phyloP scores from a whole-genome alignment of 2,329 filamentous ascomycete species.

The Microsporum audouinii region DNA sequence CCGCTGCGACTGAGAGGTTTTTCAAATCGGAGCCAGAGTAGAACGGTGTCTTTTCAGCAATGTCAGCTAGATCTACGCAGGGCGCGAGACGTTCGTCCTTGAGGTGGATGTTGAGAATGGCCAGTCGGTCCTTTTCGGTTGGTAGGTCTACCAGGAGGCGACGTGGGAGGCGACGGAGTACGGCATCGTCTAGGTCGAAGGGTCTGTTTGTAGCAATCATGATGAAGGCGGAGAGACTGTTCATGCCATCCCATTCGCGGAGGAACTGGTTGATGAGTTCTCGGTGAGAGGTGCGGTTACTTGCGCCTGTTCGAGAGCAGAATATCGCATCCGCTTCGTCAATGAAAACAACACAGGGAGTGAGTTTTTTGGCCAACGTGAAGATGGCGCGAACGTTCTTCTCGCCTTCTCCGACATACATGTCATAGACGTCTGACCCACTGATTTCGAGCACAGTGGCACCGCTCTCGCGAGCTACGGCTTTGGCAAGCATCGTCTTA shows the following conservation, averaged over 20 bases:
- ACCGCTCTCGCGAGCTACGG: slow-evolving; percentile 53
- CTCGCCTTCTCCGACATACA: slow-evolving; percentile 91
- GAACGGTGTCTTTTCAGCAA: slow-evolving; percentile 37
- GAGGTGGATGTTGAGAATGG: slow-evolving; percentile 41
- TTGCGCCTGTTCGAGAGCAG: slow-evolving; percentile 54
- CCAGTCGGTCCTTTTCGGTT: slow-evolving; percentile 32
- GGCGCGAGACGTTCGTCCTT: slow-evolving; percentile 36
- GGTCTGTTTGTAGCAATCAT: slow-evolving; percentile 97
- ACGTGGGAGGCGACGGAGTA: slow-evolving; percentile 40
- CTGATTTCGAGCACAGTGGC: slow-evolving; percentile 70
- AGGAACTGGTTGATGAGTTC: slow-evolving; percentile 96
- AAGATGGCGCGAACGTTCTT: slow-evolving; percentile 94
- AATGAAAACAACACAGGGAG: slow-evolving; percentile 88
- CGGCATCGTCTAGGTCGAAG: slow-evolving; percentile 69
- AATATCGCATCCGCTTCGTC: slow-evolving; percentile 94
- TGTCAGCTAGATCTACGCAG: slow-evolving; percentile 31
- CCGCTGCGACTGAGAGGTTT: slow-evolving; percentile 41
- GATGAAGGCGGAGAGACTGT: slow-evolving; percentile 73
- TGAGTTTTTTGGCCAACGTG: slow-evolving; percentile 76
- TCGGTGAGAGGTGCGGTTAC: slow-evolving; percentile 59
- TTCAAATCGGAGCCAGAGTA: slow-evolving; percentile 45
- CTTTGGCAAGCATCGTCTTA: slow-evolving; percentile 50
- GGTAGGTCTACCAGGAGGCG: slow-evolving; percentile 42
- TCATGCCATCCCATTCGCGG: slow-evolving; percentile 92
- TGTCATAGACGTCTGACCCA: slow-evolving; percentile 86